phyloP scores from a whole-genome alignment of 768 basidiomycete genomes.

The Phlebiopsis gigantea region DNA sequence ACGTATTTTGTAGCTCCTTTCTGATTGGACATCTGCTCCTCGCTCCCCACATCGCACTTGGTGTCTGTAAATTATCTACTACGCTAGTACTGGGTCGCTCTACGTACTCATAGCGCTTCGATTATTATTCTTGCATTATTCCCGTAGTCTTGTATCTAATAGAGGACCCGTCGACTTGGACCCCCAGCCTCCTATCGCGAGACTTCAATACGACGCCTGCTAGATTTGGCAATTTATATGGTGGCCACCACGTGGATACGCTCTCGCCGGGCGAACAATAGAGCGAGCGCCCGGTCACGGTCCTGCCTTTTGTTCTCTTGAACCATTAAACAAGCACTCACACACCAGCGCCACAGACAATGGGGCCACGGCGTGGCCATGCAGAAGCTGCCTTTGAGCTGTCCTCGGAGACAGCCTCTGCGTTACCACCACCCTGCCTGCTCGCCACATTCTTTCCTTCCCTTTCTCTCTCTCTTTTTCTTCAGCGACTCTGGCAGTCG shows the following conservation, averaged over 20 bases:
- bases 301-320: slow-evolving; percentile 1
- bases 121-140: slow-evolving; percentile 4
- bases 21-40: background rate
- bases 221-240: background rate
- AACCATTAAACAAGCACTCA: background rate
- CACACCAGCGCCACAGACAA: slow-evolving; percentile 8
- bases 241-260: background rate
- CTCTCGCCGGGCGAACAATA: background rate
- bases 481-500: slow-evolving; percentile 1
- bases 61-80: slow-evolving; percentile 4
- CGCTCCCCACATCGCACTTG: background rate
- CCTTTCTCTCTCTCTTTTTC: background rate
- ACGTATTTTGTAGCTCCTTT: background rate
- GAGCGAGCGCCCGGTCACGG: background rate
- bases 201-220: slow-evolving; percentile 4
- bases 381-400: background rate
- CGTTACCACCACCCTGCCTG: background rate
- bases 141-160: slow-evolving; percentile 3
- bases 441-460: background rate
- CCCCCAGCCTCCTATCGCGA: background rate
- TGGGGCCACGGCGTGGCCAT: background rate
- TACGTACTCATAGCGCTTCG: background rate
- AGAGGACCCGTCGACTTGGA: background rate
- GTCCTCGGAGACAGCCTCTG: background rate
- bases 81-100: background rate